Conservation (phyloP, 2,329 filamentous ascomycete genomes). For the Capronia americana region DNA sequence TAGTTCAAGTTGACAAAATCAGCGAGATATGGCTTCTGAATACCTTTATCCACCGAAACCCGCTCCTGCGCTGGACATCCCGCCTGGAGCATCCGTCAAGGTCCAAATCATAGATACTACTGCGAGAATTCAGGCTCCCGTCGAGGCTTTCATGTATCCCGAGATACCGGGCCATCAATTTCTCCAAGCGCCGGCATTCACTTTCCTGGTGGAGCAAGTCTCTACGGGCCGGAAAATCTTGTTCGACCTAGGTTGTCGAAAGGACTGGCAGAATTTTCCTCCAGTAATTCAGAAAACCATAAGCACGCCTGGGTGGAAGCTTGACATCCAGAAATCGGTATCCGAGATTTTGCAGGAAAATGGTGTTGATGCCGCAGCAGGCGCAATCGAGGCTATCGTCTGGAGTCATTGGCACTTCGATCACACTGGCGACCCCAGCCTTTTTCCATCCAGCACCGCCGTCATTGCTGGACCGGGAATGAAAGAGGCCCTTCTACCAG, state of each 20-base stretch:
- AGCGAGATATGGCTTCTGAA: neutral
- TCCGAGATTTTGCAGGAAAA: slow-evolving; percentile 35
- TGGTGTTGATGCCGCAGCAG: slow-evolving; percentile 18
- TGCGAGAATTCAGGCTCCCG: slow-evolving; percentile 9
- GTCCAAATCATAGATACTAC: slow-evolving; percentile 21
- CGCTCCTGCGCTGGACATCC: slow-evolving; percentile 11
- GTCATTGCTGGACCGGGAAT: slow-evolving; percentile 63
- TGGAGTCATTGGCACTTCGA: slow-evolving; percentile 45
- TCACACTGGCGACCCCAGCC: slow-evolving; percentile 59
- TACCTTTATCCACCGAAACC: slow-evolving; percentile 17
- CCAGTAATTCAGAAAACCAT: slow-evolving; percentile 16
- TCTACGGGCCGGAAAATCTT: slow-evolving; percentile 41
- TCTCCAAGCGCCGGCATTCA: slow-evolving; percentile 7
- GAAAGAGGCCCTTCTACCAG: slow-evolving; percentile 55
- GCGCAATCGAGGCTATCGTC: slow-evolving; percentile 32
- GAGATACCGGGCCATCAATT: neutral
- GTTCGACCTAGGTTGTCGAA: slow-evolving; percentile 48
- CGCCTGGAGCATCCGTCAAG: slow-evolving; percentile 11
- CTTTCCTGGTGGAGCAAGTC: slow-evolving; percentile 57
- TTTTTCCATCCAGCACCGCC: slow-evolving; percentile 54
- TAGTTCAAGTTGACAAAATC: neutral
- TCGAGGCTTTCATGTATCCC: slow-evolving; percentile 14
- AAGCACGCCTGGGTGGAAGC: neutral
- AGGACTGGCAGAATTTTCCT: slow-evolving; percentile 32
- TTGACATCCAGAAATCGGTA: slow-evolving; percentile 31